Base-by-base conservation (phyloP, 805 yeast species). In the Clavispora santaluciae region DNA sequence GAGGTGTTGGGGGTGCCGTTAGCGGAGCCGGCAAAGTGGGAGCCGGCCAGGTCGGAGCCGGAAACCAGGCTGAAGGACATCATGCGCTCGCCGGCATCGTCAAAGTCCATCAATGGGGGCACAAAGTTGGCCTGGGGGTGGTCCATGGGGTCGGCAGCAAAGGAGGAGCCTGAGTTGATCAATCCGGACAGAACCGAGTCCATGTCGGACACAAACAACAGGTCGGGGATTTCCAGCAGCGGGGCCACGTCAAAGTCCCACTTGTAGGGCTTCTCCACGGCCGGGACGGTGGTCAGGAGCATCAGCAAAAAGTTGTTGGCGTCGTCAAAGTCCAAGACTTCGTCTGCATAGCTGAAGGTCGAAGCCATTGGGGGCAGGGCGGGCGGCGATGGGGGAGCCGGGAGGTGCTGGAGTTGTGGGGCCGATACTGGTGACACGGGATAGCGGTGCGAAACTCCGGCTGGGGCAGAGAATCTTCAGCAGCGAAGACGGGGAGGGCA, bases 291-390 rank as follows among this genome's bases (percentile, higher is more conserved):
- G 8, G 36, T 40, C 37, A 40, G 44, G 21, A 48, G 41, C 11
- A 44, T 42, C 16, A 49, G 43, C 15, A 48, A 38, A 22, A 48
- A 48, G 29, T 39, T 39, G 46, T 42, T 43, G n/a, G 48, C 44
- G 20, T 45, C 49, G 24, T 48, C 48, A 31, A 45, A 48, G 39
- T 45, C 49, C 33, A 43, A 44, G 12, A 33, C 22, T 9, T 45
- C 31, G 26, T 38, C 46, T 4, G 31, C 11, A 20, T 25, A 36
- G 5, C 17, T 20, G 13, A 22, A 36, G 3, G 30, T 20, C 25
- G 26, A 21, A 16, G 36, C 26, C 36, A 33, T 33, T 9, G 28
- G 26, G 17, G 16, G 16, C 10, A 6, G 2, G n/a, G 5, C 17
- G 5, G 29, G 20, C 16, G 20, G 20, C 2, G 31, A 2, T 7